These are phyloP conservation scores for Discostella pseudostelligera DNA, from an alignment of 108 stramenopile species.

Conservation along the genomic window DNA sequence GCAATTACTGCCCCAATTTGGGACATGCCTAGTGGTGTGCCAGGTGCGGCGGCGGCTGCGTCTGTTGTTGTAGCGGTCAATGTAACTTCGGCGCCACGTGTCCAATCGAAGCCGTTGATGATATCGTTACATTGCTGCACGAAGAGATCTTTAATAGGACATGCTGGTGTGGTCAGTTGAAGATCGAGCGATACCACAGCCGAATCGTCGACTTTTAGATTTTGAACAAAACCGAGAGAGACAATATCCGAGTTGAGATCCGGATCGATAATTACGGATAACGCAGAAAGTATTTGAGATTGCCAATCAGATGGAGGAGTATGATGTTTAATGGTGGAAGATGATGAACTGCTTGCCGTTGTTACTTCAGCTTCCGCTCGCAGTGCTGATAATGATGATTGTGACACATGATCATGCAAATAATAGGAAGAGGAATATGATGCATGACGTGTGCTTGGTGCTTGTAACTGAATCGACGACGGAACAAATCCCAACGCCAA, in stretches of 20 bases:
- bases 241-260: slow-evolving; percentile 77
- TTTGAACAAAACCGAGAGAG: slow-evolving; percentile 73
- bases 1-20: slow-evolving; percentile 78
- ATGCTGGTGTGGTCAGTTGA: slow-evolving; percentile 75
- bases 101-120: slow-evolving; percentile 56
- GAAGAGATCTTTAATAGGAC: slow-evolving; percentile 76
- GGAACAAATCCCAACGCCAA: neutral
- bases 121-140: slow-evolving; percentile 58
- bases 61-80: slow-evolving; percentile 63
- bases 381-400: neutral
- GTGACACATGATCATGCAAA: neutral
- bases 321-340: neutral
- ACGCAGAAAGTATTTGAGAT: slow-evolving; percentile 57
- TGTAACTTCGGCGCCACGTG: slow-evolving; percentile 48
- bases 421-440: neutral
- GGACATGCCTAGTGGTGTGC: slow-evolving; percentile 60
- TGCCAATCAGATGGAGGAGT: slow-evolving; percentile 68
- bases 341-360: neutral
- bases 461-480: neutral
- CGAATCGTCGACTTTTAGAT: slow-evolving; percentile 53
- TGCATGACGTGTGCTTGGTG: neutral
- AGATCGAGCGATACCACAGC: slow-evolving; percentile 67
- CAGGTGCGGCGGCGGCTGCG: slow-evolving; percentile 30
- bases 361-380: neutral
- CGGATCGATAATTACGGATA: slow-evolving; percentile 74